Evolutionary conservation across 177 flowering plant species (phyloP), one percentile per base, ranked within the genome.

Genomic region (Tripterygium wilfordii): DNA sequence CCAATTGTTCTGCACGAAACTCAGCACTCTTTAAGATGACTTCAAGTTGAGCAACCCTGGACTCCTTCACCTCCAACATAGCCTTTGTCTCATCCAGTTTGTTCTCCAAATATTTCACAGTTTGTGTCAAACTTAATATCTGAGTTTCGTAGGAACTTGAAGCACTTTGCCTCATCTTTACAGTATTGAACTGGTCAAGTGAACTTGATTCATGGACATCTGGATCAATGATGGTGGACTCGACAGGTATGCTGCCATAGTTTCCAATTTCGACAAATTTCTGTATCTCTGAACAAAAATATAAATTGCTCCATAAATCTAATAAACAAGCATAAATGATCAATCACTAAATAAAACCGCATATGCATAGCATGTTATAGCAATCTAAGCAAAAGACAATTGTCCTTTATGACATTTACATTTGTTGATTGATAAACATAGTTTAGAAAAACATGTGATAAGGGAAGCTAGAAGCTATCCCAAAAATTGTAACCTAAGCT

Each of bases 251-350:
- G 35, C 36, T 36, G 58, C 24, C 17, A 46, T 21, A 50, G 50
- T 43, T 72, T 10, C 83, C 85, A 32, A 82, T 65, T 56, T 75
- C 88, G 47, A 43, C 50, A 10, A 88, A 73, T 24, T 66, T 75
- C 39, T 69, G 61, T 37, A 88, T 42, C 49, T 88, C 96, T 88
- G 85, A 62, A 72, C 42, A 23, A 45, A 35, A 0, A 48, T 5
- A 48, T 35, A 7, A 37, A 8, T 18, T 18, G 9, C 1, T 30
- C 35, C 1, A 43, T 21, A 27, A 41, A 27, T 2, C 28, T 9
- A 26, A 28, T 35, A 15, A 5, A 35, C 5, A n/a, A n/a, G n/a
- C n/a, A n/a, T n/a, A n/a, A n/a, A n/a, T 5, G 15, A 35, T 15
- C 5, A 35, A 5, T n/a, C n/a, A n/a, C n/a, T n/a, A n/a, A n/a